Percentiles rank a stretch among this genome's conserved stretches.
Evolutionary conservation across 1,139 yeast species (phyloP).

Genomic region (Scheffersomyces segobiensis): DNA sequence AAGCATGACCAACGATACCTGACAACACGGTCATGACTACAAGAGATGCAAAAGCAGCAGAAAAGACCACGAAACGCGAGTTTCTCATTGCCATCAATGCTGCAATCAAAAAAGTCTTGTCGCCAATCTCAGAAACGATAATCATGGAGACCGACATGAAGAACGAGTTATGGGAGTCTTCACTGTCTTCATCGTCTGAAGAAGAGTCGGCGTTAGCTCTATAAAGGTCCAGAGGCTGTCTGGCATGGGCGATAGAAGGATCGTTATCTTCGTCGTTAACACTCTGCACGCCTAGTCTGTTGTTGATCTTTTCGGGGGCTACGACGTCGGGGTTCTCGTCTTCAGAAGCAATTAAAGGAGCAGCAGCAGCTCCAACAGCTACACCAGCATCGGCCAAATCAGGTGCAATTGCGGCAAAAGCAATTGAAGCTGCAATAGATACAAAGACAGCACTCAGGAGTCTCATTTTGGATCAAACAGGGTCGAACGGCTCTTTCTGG

Average conservation of each 20-base stretch:
- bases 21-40: constrained; percentile 89
- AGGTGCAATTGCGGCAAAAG: constrained; percentile 2
- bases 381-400: constrained; percentile 2
- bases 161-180: constrained; percentile 48
- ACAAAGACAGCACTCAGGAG: background rate
- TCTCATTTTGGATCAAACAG: background rate
- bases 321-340: constrained; percentile 1
- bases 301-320: constrained; percentile 3
- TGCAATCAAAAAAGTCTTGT: constrained; percentile 93
- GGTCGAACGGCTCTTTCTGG: background rate
- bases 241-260: constrained; percentile 28
- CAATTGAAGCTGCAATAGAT: background rate
- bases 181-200: constrained; percentile 16
- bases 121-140: constrained; percentile 91
- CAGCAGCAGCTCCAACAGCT: background rate
- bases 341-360: background rate
- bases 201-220: constrained; percentile 1
- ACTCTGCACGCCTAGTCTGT: constrained; percentile 24
- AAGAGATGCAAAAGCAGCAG: constrained; percentile 85
- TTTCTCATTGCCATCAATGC: constrained; percentile 98
- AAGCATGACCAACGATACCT: constrained; percentile 88
- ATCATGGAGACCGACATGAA: constrained; percentile 82
- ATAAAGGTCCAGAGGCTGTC: constrained; percentile 23
- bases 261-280: constrained; percentile 30
- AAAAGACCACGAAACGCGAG: constrained; percentile 76